Evolutionary conservation across 1,284 basidiomycete species (phyloP), one percentile per base, ranked within the genome.

Genomic region (Cryptococcus sp.): DNA sequence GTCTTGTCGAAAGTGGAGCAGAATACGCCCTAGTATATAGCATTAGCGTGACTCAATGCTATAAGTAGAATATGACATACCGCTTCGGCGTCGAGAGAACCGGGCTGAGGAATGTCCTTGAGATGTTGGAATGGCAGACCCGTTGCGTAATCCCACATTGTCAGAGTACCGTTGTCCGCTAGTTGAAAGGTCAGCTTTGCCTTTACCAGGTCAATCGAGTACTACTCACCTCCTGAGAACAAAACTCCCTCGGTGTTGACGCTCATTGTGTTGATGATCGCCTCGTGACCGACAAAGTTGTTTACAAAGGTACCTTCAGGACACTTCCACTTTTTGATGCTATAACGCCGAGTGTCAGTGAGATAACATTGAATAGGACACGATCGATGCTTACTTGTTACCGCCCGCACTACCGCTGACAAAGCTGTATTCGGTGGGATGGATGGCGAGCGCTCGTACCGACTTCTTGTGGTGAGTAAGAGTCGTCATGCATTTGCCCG

Each of bases 401-500:
- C 93, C 93, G 15, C 95, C 95, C 0, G 94, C 89, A 8, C 91
- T 93, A 44, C 91, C 95, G 1, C 89, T 89, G 6, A 93, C 95
- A 70, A 99, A 99, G 41, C 88, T 89, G 80, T 93, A 99, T 73
- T 99, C 94, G 10, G 90, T 92, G 0, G 95, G 95, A 73, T 97
- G 93, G 53, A 98, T 86, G 1, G 94, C 89, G 47, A 99, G 82
- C 0, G 94, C 87, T 55, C 95, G 87, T 1, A 99, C 93, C 15
- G 89, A 92, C 79, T 99, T 99, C 79, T 99, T 98, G 83, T 99
- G 95, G 79, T 99, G 95, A 17, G 95, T 99, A 37, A 99, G 82
- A 22, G 93, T 96, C 22, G 89, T 87, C 86, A 93, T 89, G 20
- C 93, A 91, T 79, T 96, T 97, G 37, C 95, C 96, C 0, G 95